Evolutionary conservation across 1,284 basidiomycete species (phyloP), one percentile per base, ranked within the genome.

Genomic region (Ustilago shanxiensis): DNA sequence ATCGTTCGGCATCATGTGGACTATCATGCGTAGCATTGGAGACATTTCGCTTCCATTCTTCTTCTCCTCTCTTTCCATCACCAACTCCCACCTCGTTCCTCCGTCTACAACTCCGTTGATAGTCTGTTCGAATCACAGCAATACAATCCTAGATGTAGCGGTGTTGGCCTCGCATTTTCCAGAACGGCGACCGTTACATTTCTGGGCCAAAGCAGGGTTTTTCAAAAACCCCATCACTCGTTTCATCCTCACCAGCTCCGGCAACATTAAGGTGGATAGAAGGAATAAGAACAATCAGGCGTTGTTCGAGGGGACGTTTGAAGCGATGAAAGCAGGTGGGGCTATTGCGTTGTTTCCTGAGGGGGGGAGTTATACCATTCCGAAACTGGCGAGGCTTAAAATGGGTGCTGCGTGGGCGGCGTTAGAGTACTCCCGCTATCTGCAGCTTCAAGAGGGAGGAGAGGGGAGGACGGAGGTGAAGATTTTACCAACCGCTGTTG

Each of bases 351-450:
- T 98, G 45, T 98, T 98, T 85, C 96, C 96, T 1, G 95, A 98
- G 86, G 95, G 95, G 13, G 88, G 20, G 86, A 88, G 49, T 87
- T 84, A 89, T 72, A 97, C 95, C 0, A 93, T 95, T 83, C 94
- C 95, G 3, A 90, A 91, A 65, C 92, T 98, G 82, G 93, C 95
- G 89, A 92, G 94, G 71, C 90, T 98, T 82, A 98, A 98, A 86
- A 94, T 98, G 80, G 95, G 95, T 26, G 93, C 93, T n/a, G 91
- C 94, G 9, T 98, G 95, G 95, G 92, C 94, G 35, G 93, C 95
- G 3, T 89, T 98, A 76, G 96, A 98, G 88, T 98, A 95, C 87
- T 89, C 91, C 14, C 92, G 64, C 28, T 67, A 92, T 41, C 41
- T 79, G 47, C 63, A 71, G 33, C 33, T 70, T 6, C 52, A 56